Conservation (phyloP, 805 yeast species). For the Naumovozyma baii region DNA sequence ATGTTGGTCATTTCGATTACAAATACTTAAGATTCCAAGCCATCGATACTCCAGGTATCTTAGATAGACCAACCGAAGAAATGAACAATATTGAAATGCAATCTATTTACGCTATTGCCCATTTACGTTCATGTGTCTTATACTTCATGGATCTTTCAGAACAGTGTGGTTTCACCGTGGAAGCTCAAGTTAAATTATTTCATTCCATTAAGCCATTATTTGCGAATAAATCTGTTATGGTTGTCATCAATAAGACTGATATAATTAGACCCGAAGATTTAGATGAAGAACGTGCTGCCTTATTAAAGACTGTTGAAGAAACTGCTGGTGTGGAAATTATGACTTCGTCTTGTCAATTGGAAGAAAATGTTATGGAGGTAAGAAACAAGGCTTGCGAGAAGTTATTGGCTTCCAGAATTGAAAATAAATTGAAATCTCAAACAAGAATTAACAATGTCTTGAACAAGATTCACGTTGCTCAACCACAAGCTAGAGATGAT, state of each 20-base stretch:
- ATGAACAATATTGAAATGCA: constrained; percentile 99
- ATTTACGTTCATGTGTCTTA: constrained; percentile 88
- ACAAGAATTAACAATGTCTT: constrained; percentile 80
- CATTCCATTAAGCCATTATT: constrained; percentile 95
- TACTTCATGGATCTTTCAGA: constrained; percentile 98
- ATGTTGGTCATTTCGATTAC: constrained; percentile 98
- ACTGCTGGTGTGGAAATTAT: constrained; percentile 82
- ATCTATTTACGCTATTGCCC: constrained; percentile 97
- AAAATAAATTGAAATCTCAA: constrained; percentile 89
- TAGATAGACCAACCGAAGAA: constrained; percentile 98
- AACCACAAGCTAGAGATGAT: constrained; percentile 84
- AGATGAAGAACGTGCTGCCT: constrained; percentile 59
- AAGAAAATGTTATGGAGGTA: constrained; percentile 90
- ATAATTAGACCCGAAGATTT: constrained; percentile 79
- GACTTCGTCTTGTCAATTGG: constrained; percentile 88
- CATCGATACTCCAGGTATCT: constrained; percentile 97
- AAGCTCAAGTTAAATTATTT: constrained; percentile 94
- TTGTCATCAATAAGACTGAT: constrained; percentile 92
- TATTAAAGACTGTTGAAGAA: constrained; percentile 54
- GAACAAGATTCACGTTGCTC: constrained; percentile 91
- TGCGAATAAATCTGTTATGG: constrained; percentile 92
- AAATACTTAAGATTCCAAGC: constrained; percentile 97
- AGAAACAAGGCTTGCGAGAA: constrained; percentile 97
- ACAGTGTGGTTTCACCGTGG: constrained; percentile 97
- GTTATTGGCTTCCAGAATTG: constrained; percentile 87